Evolutionary conservation across 352 stramenopile genomes (phyloP).

Genomic region (Peronospora belbahrii): DNA sequence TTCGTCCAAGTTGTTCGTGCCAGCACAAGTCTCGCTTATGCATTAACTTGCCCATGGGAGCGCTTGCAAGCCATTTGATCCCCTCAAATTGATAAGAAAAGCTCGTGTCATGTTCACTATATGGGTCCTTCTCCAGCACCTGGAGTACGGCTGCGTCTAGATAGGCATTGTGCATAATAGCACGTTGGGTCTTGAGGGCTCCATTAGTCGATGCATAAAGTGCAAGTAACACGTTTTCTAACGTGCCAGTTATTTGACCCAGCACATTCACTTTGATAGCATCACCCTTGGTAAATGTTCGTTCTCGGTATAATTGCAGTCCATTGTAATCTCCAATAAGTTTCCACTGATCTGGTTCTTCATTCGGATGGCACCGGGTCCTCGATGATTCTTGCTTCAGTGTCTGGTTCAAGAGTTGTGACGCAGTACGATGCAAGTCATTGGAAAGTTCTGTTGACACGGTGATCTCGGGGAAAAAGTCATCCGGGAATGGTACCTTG

Average conservation of each 20-base stretch:
- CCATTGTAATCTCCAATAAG: conserved; percentile 42
- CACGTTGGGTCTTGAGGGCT: conserved; percentile 48
- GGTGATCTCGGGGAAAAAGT: conserved; percentile 52
- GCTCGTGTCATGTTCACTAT: conserved; percentile 39
- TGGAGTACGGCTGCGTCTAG: conserved; percentile 51
- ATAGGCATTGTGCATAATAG: conserved; percentile 54
- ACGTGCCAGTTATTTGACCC: conserved; percentile 37
- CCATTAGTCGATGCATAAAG: conserved; percentile 42
- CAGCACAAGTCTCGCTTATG: conserved; percentile 64
- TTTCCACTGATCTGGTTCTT: conserved; percentile 52
- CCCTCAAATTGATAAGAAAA: conserved; percentile 49
- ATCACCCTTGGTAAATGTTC: conserved; percentile 40
- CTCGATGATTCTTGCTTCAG: conserved; percentile 36
- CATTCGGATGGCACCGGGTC: conserved; percentile 44
- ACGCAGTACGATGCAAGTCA: conserved; percentile 30
- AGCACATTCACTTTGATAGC: conserved; percentile 42
- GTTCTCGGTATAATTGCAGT: conserved; percentile 51
- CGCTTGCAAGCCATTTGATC: conserved; percentile 53
- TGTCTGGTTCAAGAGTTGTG: conserved; percentile 30
- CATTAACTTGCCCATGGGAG: conserved; percentile 39
- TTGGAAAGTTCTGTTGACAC: conserved; percentile 28
- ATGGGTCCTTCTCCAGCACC: conserved; percentile 46
- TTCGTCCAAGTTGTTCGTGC: conserved; percentile 52
- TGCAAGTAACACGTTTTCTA: conserved; percentile 58
- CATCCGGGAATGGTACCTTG: conserved; percentile 51